Percentiles rank a stretch among this genome's conserved stretches.
Evolutionary conservation across 164 flowering plant species (phyloP).

Genomic region (Piper betle): DNA sequence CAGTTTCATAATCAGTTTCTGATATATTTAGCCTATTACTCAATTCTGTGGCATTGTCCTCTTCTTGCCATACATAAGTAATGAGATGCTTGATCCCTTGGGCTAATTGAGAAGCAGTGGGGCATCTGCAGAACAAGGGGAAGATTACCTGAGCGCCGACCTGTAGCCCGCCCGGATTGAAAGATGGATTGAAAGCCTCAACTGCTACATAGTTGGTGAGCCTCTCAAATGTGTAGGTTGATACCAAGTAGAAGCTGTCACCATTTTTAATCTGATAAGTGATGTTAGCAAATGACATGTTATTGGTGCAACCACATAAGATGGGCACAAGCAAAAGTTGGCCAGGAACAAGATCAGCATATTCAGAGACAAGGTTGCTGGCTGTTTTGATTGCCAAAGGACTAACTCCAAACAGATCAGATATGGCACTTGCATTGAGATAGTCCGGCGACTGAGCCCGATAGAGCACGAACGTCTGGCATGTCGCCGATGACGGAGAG

Average conservation of each 20-base stretch:
- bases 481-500: slow-evolving; percentile 8
- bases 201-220: slow-evolving; percentile 39
- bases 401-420: slow-evolving; percentile 44
- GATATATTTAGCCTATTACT: slow-evolving; percentile 18
- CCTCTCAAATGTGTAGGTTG: slow-evolving; percentile 28
- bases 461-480: slow-evolving; percentile 38
- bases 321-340: slow-evolving; percentile 50
- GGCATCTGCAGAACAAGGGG: slow-evolving; percentile 60
- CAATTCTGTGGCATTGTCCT: slow-evolving; percentile 17
- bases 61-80: slow-evolving; percentile 42
- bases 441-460: slow-evolving; percentile 32
- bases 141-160: slow-evolving; percentile 31
- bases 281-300: slow-evolving; percentile 32
- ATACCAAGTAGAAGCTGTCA: slow-evolving; percentile 43
- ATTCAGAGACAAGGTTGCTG: slow-evolving; percentile 31
- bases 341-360: slow-evolving; percentile 20
- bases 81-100: slow-evolving; percentile 25
- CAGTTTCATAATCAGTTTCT: slow-evolving; percentile 10
- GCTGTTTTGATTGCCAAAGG: slow-evolving; percentile 22
- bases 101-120: slow-evolving; percentile 10
- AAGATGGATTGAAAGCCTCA: slow-evolving; percentile 35
- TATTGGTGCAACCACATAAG: slow-evolving; percentile 39
- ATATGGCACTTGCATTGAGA: slow-evolving; percentile 10
- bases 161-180: slow-evolving; percentile 22
- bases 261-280: slow-evolving; percentile 34